phyloP scores from a whole-genome alignment of 805 yeast genomes.

The Pichia nanzhaoensis region DNA sequence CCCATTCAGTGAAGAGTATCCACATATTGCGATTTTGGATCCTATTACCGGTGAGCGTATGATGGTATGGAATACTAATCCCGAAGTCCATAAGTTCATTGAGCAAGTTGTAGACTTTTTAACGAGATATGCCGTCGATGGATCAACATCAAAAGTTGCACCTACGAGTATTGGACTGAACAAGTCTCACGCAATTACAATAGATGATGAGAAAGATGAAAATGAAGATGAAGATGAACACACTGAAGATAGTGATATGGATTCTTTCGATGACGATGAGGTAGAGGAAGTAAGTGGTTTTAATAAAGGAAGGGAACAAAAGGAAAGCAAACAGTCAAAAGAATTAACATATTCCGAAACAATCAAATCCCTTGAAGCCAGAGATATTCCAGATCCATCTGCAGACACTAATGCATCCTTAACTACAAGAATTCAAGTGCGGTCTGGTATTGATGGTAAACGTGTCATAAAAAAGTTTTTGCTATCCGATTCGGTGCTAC shows the following conservation, averaged over 20 bases:
- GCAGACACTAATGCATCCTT: conserved; percentile 39
- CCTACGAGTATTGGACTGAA: conserved; percentile 30
- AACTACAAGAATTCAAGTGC: conserved; percentile 75
- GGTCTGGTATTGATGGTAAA: conserved; percentile 74
- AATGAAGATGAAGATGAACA: conserved; percentile 19
- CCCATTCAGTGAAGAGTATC: conserved; percentile 57
- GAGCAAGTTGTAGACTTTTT: conserved; percentile 68
- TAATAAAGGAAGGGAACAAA: conserved; percentile 16
- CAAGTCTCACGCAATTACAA: conserved; percentile 24
- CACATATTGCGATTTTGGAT: conserved; percentile 88
- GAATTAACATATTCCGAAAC: conserved; percentile 17
- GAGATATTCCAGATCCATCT: conserved; percentile 58
- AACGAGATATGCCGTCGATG: conserved; percentile 51
- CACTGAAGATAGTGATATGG: too few species aligned
- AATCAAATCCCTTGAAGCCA: conserved; percentile 16
- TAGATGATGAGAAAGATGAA: conserved; percentile 31
- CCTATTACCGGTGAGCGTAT: conserved; percentile 94
- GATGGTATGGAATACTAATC: conserved; percentile 68
- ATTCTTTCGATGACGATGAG: conserved; percentile 23
- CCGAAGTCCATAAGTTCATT: conserved; percentile 53
- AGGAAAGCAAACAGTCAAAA: conserved; percentile 14
- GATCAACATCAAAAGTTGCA: conserved; percentile 62
- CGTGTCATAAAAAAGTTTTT: conserved; percentile 68
- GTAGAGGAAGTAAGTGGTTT: too few species aligned
- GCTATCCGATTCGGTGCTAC: conserved; percentile 48